These are phyloP conservation scores for Eucalyptus polybractea DNA, from an alignment of 345 rosid genomes.

Conservation along the genomic window DNA sequence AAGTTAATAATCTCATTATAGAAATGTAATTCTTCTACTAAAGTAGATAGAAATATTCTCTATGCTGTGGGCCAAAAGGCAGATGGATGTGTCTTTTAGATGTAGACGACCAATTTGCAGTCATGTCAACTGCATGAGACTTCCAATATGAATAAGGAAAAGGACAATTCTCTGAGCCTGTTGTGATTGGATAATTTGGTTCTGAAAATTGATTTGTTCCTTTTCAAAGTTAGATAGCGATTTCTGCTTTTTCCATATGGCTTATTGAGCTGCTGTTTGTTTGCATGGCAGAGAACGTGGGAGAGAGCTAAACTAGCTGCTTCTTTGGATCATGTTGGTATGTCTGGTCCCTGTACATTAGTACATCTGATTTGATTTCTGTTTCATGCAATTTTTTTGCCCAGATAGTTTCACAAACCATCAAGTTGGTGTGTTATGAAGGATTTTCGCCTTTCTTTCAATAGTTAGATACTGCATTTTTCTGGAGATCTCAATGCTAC, in stretches of 20 bases:
- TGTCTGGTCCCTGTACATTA: not conserved
- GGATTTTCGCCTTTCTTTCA: not conserved
- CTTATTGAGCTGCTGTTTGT: not conserved
- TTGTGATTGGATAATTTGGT: not conserved
- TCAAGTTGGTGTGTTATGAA: not conserved
- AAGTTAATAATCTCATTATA: not conserved
- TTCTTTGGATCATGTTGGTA: constrained; percentile 85
- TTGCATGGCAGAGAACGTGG: constrained; percentile 80
- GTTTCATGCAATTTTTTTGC: not conserved
- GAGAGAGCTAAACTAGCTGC: constrained; percentile 85
- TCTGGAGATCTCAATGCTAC: not conserved
- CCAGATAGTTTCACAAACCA: not conserved
- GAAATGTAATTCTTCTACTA: not conserved
- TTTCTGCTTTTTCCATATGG: not conserved
- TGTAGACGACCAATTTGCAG: not conserved
- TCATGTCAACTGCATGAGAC: not conserved
- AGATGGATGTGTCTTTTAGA: not conserved
- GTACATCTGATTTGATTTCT: not conserved
- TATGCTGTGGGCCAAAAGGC: not conserved
- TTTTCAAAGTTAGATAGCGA: not conserved
- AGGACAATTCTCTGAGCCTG: not conserved
- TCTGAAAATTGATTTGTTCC: not conserved
- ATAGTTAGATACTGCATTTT: not conserved
- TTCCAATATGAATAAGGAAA: not conserved
- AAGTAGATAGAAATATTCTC: not conserved